These are phyloP conservation scores for Mycena olivaceomarginata DNA, from an alignment of 768 basidiomycete genomes.

Conservation along the genomic window DNA sequence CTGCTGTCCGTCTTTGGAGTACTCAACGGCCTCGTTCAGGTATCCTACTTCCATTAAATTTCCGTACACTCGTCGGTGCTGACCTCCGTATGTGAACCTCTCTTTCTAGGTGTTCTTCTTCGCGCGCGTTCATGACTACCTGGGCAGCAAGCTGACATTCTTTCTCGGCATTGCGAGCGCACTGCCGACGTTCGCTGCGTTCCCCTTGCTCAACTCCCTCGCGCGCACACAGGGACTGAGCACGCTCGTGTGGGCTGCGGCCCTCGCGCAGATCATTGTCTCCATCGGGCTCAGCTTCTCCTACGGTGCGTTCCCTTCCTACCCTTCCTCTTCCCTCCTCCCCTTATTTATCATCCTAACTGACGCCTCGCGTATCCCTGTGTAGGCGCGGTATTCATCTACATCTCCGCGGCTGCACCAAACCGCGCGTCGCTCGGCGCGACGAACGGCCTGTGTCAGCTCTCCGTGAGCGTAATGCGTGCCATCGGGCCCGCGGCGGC, in stretches of 20 bases:
- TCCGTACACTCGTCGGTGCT: slow-evolving; percentile 62
- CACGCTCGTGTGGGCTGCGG: slow-evolving; percentile 52
- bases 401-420: slow-evolving; percentile 68
- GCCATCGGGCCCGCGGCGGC: slow-evolving; percentile 72
- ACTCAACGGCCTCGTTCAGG: slow-evolving; percentile 71
- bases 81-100: slow-evolving; percentile 63
- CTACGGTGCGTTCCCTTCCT: slow-evolving; percentile 52
- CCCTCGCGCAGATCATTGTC: slow-evolving; percentile 52
- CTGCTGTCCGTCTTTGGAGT: slow-evolving; percentile 73
- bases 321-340: slow-evolving; percentile 44
- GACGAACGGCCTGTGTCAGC: slow-evolving; percentile 69
- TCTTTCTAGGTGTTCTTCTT: slow-evolving; percentile 71
- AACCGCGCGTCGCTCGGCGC: slow-evolving; percentile 70
- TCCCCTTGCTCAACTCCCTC: slow-evolving; percentile 70
- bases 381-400: slow-evolving; percentile 69
- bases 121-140: slow-evolving; percentile 68
- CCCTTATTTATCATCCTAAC: neutral
- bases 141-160: slow-evolving; percentile 75
- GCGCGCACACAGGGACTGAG: slow-evolving; percentile 54
- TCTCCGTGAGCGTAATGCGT: slow-evolving; percentile 58
- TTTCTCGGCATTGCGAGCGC: slow-evolving; percentile 62
- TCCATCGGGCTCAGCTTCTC: slow-evolving; percentile 55
- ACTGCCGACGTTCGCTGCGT: slow-evolving; percentile 66
- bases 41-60: slow-evolving; percentile 39
- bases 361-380: neutral